Percentiles rank a stretch among this genome's conserved stretches.
phyloP scores from a whole-genome alignment of 2,329 filamentous ascomycete genomes.

The Colletotrichum sp. region DNA sequence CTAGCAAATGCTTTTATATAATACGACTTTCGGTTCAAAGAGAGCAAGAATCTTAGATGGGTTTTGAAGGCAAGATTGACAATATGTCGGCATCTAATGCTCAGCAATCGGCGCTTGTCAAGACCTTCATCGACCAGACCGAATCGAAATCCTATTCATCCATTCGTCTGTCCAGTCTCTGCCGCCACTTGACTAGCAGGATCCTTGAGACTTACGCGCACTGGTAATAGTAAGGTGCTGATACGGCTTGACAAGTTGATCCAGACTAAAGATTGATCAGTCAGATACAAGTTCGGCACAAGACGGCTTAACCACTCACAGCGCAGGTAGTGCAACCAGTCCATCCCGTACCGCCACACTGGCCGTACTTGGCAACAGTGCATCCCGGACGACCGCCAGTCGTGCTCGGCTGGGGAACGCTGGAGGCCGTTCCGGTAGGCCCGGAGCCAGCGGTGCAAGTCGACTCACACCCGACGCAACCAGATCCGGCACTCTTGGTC shows the following conservation, averaged over 20 bases:
- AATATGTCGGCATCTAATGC: background rate
- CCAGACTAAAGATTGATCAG: background rate
- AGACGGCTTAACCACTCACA: background rate
- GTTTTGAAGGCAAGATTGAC: background rate
- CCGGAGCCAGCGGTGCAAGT: constrained; percentile 40
- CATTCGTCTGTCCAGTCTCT: background rate
- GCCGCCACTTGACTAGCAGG: background rate
- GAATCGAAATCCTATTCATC: background rate
- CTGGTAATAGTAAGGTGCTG: constrained; percentile 9
- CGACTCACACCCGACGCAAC: constrained; percentile 43
- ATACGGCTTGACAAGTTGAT: constrained; percentile 8
- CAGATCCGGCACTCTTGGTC: constrained; percentile 43
- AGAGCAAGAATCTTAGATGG: background rate
- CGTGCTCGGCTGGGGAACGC: constrained; percentile 14
- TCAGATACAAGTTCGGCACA: background rate
- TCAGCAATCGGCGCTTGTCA: background rate
- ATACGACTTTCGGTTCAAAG: background rate
- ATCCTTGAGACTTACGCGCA: background rate
- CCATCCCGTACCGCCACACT: constrained; percentile 7
- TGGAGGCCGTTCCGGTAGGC: constrained; percentile 29
- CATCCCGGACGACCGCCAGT: constrained; percentile 3
- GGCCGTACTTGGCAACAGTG: constrained; percentile 13
- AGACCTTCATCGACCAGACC: background rate
- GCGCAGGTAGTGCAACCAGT: constrained; percentile 18
- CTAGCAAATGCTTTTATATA: background rate